Conservation (phyloP, 495 filamentous ascomycete genomes). For the Viridothelium virens region DNA sequence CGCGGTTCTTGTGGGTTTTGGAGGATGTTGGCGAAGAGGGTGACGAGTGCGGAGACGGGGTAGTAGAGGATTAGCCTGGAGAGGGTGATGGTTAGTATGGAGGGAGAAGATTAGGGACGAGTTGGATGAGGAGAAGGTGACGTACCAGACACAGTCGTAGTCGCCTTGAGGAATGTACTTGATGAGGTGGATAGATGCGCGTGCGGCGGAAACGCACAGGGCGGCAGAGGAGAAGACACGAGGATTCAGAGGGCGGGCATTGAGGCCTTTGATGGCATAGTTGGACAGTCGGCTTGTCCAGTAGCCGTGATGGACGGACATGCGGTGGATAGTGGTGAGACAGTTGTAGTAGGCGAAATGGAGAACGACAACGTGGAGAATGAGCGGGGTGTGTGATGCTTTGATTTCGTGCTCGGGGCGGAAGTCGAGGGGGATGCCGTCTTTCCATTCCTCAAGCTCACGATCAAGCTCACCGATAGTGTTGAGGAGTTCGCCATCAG, state of each 20-base stretch:
- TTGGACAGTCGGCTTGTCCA: slow-evolving; percentile 95
- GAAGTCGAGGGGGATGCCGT: slow-evolving; percentile 86
- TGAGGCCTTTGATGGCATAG: slow-evolving; percentile 88
- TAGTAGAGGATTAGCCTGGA: slow-evolving; percentile 91
- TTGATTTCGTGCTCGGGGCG: slow-evolving; percentile 93
- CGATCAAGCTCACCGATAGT: slow-evolving; percentile 93
- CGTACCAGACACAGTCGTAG: slow-evolving; percentile 90
- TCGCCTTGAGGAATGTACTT: slow-evolving; percentile 95
- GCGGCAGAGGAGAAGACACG: slow-evolving; percentile 90
- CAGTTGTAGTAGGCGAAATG: slow-evolving; percentile 98
- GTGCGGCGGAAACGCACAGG: slow-evolving; percentile 82
- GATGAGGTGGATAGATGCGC: slow-evolving; percentile 86
- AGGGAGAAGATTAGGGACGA: neutral
- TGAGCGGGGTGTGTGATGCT: slow-evolving; percentile 76
- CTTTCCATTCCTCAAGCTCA: slow-evolving; percentile 93
- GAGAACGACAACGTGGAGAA: slow-evolving; percentile 84
- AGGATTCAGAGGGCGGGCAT: slow-evolving; percentile 83
- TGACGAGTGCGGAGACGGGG: slow-evolving; percentile 90
- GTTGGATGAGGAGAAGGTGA: slow-evolving; percentile 18
- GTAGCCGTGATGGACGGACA: slow-evolving; percentile 97
- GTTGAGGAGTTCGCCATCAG: slow-evolving; percentile 87
- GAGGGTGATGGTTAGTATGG: slow-evolving; percentile 1
- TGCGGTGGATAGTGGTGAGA: slow-evolving; percentile 93
- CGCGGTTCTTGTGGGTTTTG: slow-evolving; percentile 90
- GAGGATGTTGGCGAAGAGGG: slow-evolving; percentile 91